Evolutionary conservation across 345 rosid species (phyloP), one percentile per base, ranked within the genome.

Genomic region (Salix caprea): DNA sequence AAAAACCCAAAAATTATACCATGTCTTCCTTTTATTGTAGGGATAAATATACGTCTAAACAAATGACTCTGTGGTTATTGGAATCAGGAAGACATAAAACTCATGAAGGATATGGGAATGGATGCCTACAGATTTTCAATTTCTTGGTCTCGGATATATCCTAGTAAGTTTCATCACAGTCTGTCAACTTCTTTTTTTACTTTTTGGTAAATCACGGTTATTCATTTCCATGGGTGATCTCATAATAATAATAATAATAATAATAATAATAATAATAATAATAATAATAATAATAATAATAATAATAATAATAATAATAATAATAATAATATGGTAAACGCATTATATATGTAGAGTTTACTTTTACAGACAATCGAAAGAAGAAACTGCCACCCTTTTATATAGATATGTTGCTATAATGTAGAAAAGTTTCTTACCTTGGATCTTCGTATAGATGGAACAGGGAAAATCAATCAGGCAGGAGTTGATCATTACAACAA

Each of bases 31-130:
- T 44, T 13, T 13, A 11, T 16, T 44, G 44, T 40, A 40, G 44
- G 10, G 44, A 44, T 44, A 44, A 2, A 14, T 64, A 21, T 21
- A 62, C 36, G 36, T 26, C n/a, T 44, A 11, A 72, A 36, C 12
- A 34, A 7, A 1, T 50, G 12, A 34, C 32, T 54, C 46, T 68
- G 12, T 54, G 23, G 58, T 39, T 69, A 9, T 61, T 68, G 65
- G 50, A 73, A 84, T 79, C 87, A 92, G 97, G 98, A 92, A 78
- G 99, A 96, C 86, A 82, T 93, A 74, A 88, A 89, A 62, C 91
- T 91, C 6, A 93, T 96, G 97, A 96, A 93, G 86, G 90, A 93
- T 74, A 86, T 96, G 93, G 97, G 99, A 30, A 87, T 93, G 96
- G 98, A 96, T 79, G 90, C 99, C 72, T 93, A 89, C 28, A 77